phyloP scores from a whole-genome alignment of 78 protist genomes.

The Planoprotostelium fungivorum region DNA sequence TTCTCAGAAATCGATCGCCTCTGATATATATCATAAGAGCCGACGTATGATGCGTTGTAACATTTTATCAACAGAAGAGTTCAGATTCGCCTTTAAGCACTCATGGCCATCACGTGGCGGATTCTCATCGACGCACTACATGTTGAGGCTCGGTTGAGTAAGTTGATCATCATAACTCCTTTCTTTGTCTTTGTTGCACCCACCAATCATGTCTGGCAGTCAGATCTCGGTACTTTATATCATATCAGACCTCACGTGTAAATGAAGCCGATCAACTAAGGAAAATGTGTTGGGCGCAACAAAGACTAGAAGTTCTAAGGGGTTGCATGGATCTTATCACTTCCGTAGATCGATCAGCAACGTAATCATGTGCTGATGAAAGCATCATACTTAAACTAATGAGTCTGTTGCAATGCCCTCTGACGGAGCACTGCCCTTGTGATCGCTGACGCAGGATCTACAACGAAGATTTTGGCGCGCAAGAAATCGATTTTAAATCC shows the following conservation, averaged over 20 bases:
- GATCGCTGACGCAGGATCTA: too few species aligned
- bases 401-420: not conserved
- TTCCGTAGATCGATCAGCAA: too few species aligned
- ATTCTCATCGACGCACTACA: not conserved
- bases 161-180: not conserved
- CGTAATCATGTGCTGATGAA: not conserved
- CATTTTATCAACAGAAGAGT: too few species aligned
- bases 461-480: not conserved
- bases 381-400: not conserved
- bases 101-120: not conserved
- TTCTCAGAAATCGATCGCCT: too few species aligned
- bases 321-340: not conserved
- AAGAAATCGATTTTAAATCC: not conserved
- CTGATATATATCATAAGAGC: too few species aligned
- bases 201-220: not conserved
- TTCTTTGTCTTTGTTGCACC: not conserved
- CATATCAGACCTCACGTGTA: not conserved
- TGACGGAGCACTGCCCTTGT: too few species aligned
- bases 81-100: not conserved
- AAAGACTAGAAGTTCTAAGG: not conserved
- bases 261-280: not conserved
- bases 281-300: not conserved
- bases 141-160: not conserved
- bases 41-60: too few species aligned
- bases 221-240: not conserved